Evolutionary conservation across 805 yeast genomes (phyloP), one percentile per base, ranked within the genome.

Genomic region (Hanseniaspora mollemarum): DNA sequence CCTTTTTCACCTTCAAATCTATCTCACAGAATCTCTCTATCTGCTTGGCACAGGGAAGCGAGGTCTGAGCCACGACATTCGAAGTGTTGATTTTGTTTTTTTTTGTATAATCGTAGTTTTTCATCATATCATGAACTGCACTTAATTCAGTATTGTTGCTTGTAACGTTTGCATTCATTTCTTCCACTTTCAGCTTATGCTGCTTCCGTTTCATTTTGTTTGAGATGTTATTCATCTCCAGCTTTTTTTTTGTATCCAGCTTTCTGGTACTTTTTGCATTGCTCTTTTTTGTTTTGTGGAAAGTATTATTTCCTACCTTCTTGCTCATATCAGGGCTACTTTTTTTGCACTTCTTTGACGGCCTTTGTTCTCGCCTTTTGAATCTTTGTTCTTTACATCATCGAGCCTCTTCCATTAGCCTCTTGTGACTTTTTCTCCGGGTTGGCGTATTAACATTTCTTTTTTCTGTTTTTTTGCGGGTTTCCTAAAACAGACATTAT

Each of bases 1-100:
- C 51, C 19, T 57, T 57, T 51, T 67, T 69, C 18, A 55, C 57
- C 28, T 55, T 31, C 16, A 59, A 56, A 50, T 65, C 70, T 24
- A 59, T 54, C 28, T 59, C 50, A 16, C 66, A 46, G 0, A 46
- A 45, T 33, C 55, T 33, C 26, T 37, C n/a, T 10, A 41, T 28
- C 10, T 43, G 35, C 21, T 46, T 42, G 19, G 21, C 36, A 21
- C 25, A 26, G 4, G 40, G 44, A 16, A 24, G 48, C 3, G 44
- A 38, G 9, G 48, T 44, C 26, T 49, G 37, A 2, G 48, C 43
- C 7, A 49, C 19, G 1, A 42, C 6, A 33, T 43, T 25, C 19
- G 36, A 16, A n/a, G 38, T 33, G 24, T 49, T 24, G 21, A 43
- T 22, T 49, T 46, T 25, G 32, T 48, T 22, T 48, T 39, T 32